Percentiles rank a stretch among this genome's conserved stretches.
Evolutionary conservation across 2,329 filamentous ascomycete genomes (phyloP).

Genomic region (Colletotrichum plurivorum): DNA sequence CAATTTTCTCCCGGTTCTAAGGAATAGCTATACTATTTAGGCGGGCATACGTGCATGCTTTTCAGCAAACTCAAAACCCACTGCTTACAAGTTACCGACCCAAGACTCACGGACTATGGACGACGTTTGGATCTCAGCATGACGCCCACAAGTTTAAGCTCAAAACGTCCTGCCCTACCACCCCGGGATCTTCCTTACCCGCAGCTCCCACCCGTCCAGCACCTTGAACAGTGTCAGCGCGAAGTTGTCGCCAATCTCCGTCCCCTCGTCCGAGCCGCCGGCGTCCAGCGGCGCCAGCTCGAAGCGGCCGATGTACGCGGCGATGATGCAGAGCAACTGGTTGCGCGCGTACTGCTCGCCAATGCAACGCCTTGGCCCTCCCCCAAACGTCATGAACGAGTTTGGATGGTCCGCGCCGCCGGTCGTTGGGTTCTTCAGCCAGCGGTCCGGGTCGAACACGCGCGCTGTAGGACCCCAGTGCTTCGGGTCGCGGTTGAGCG

Average conservation of each 20-base stretch:
- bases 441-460: slow-evolving; percentile 58
- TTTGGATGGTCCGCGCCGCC: slow-evolving; percentile 53
- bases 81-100: too few relatives aligned
- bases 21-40: too few relatives aligned
- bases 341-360: slow-evolving; percentile 48
- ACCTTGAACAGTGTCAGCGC: slow-evolving; percentile 3
- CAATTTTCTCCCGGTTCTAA: too few relatives aligned
- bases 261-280: background rate
- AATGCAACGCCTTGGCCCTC: slow-evolving; percentile 49
- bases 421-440: slow-evolving; percentile 48
- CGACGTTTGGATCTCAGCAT: too few relatives aligned
- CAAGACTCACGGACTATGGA: too few relatives aligned
- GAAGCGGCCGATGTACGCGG: background rate
- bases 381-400: slow-evolving; percentile 50
- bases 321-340: slow-evolving; percentile 43
- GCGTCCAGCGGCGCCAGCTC: background rate
- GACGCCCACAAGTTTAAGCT: too few relatives aligned
- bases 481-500: slow-evolving; percentile 55
- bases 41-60: too few relatives aligned
- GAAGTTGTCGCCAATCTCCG: slow-evolving; percentile 1
- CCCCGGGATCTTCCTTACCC: background rate
- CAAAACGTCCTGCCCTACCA: background rate
- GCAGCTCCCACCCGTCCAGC: background rate
- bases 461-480: slow-evolving; percentile 56
- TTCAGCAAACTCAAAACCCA: too few relatives aligned